These are phyloP conservation scores for Suhomyces prunicola DNA, from an alignment of 805 yeast genomes.

Conservation along the genomic window DNA sequence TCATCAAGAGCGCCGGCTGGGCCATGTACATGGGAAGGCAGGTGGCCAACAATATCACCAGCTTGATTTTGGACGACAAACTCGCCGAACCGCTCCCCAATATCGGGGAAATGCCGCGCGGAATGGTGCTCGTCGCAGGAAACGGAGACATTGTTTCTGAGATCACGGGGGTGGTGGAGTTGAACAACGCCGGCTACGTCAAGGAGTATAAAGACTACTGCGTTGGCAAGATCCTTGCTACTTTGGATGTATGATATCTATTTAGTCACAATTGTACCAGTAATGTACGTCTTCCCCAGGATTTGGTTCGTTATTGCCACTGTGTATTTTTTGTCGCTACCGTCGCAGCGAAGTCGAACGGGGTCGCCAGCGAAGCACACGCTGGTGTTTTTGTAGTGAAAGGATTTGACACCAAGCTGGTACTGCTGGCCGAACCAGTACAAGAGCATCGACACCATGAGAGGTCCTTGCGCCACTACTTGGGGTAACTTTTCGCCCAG, in stretches of 20 bases:
- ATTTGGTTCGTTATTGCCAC: neutral
- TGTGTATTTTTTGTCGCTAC: neutral
- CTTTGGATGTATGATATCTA: slow-evolving; percentile 18
- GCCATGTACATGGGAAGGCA: slow-evolving; percentile 42
- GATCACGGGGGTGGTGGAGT: slow-evolving; percentile 30
- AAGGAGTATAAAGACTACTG: slow-evolving; percentile 42
- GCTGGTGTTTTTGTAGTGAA: slow-evolving; percentile 48
- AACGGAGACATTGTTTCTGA: slow-evolving; percentile 37
- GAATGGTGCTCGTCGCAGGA: slow-evolving; percentile 43
- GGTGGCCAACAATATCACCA: slow-evolving; percentile 35
- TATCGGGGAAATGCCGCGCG: slow-evolving; percentile 30
- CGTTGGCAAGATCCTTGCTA: slow-evolving; percentile 38
- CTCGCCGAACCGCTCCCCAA: slow-evolving; percentile 36
- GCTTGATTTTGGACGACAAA: slow-evolving; percentile 24
- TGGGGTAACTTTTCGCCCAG: slow-evolving; percentile 58
- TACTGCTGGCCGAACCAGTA: slow-evolving; percentile 41
- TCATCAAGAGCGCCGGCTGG: slow-evolving; percentile 46
- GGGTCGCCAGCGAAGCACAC: slow-evolving; percentile 43
- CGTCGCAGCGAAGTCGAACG: neutral
- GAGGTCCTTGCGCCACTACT: slow-evolving; percentile 78
- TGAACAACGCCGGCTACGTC: slow-evolving; percentile 31
- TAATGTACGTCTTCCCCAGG: neutral
- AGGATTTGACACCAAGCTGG: slow-evolving; percentile 16
- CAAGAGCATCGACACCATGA: slow-evolving; percentile 58
- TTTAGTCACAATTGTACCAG: neutral